These are phyloP conservation scores for Backusella psychrophila DNA, from an alignment of 192 early-diverging fungal species.

Conservation along the genomic window DNA sequence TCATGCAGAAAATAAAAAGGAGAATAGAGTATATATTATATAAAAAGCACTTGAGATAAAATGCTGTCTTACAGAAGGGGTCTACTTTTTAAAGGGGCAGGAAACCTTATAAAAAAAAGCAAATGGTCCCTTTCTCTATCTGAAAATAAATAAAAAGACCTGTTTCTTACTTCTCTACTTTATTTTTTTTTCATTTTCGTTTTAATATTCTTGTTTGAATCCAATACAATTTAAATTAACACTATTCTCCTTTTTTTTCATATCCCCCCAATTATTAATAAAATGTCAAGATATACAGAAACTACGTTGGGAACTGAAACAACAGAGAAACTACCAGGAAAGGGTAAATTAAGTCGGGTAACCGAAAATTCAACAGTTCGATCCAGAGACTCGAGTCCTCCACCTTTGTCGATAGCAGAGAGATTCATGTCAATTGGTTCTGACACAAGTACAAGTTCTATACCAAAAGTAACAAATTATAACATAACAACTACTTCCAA, in stretches of 20 bases:
- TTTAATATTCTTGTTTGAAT: not conserved
- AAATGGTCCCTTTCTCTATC: not conserved
- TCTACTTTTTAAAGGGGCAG: not conserved
- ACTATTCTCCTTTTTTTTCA: not conserved
- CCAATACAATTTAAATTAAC: not conserved
- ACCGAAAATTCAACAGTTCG: not conserved
- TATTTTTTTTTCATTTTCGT: not conserved
- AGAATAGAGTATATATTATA: not conserved
- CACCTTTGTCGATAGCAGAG: constrained; percentile 6
- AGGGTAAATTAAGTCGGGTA: not conserved
- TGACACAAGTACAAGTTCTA: not conserved
- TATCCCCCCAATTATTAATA: not conserved
- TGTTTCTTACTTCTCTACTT: constrained; percentile 1
- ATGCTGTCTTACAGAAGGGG: not conserved
- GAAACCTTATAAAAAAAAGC: not conserved
- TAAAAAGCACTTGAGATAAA: not conserved
- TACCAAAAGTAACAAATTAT: not conserved
- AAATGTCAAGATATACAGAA: not conserved
- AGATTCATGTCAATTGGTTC: not conserved
- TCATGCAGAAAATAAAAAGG: too few species aligned
- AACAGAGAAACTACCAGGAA: not conserved
- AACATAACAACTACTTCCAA: not conserved
- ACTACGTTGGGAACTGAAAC: not conserved
- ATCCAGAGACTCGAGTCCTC: not conserved
- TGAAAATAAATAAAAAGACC: not conserved